Base-by-base conservation (phyloP, 2,329 filamentous ascomycete genomes). In the Chlorencoelia australis region DNA sequence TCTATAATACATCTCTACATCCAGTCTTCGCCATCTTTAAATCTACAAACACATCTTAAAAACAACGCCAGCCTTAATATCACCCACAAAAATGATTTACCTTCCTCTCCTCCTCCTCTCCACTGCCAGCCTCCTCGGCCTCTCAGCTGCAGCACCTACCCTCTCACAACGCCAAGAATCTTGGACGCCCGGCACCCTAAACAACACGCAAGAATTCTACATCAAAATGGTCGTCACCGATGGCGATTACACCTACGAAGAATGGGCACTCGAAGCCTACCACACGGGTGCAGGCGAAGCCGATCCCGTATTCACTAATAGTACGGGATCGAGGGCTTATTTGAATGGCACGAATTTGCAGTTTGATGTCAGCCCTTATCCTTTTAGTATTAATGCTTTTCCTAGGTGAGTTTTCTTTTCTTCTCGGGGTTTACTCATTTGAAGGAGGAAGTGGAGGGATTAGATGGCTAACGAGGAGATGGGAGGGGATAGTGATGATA, bases 131-230 rank as follows among this genome's bases (percentile, higher is more conserved):
- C 24, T 46, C 27, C 15, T 44, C 9, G 25, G 37, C 15, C 27
- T 49, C 25, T n/a, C 36, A 4, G 14, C 39, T 5, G 42, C 47
- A 9, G 33, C 41, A 19, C 26, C 43, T 11, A 29, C 24, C 2
- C n/a, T 35, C 3, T 20, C 25, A 13, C 11, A 16, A 7, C 37
- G 40, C 30, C 47, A 45, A 36, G 27, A 31, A 9, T 11, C 36
- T 1, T 50, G 16, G n/a, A 20, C 28, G 4, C 42, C 48, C 1
- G 47, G 47, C 4, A 48, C 40, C 5, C 31, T 35, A 14, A 52
- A 52, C 33, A 50, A 45, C 16, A 52, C 48, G 5, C 46, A 42
- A 39, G 50, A 53, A 28, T 53, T 47, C 31, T 51, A 43, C 18
- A 42, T 51, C 14, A 44, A 37, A 4, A 36, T 47, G 39, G 18